Conservation (phyloP, 345 rosid species). For the Rhodamnia argentea region DNA sequence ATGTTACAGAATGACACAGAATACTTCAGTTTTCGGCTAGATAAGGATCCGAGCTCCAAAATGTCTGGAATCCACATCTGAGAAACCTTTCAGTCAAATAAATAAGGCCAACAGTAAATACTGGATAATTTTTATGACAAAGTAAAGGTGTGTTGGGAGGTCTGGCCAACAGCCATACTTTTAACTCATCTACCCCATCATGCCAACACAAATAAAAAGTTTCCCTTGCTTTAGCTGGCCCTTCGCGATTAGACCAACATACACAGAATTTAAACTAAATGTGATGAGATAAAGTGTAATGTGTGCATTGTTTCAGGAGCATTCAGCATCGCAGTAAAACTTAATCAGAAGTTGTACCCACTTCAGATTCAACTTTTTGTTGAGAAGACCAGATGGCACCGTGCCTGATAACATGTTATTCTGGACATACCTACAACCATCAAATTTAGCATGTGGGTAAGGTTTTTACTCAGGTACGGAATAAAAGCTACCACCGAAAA, state of each 20-base stretch:
- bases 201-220: not conserved
- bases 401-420: constrained; percentile 73
- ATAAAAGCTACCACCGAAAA: not conserved
- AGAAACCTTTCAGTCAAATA: not conserved
- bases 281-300: not conserved
- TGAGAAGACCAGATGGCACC: constrained; percentile 53
- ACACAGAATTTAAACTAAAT: not conserved
- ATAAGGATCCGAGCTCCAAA: not conserved
- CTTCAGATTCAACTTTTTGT: constrained; percentile 46
- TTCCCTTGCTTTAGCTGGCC: not conserved
- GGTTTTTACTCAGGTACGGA: not conserved
- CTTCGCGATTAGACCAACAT: not conserved
- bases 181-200: not conserved
- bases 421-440: constrained; percentile 64
- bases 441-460: not conserved
- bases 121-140: not conserved
- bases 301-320: not conserved
- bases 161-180: not conserved
- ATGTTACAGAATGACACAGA: not conserved
- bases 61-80: not conserved
- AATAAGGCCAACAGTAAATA: not conserved
- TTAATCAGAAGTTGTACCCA: constrained; percentile 22
- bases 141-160: not conserved
- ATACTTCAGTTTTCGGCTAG: not conserved
- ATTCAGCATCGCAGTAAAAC: not conserved